Conservation (phyloP, 495 filamentous ascomycete species). For the Daldinia childiae region DNA sequence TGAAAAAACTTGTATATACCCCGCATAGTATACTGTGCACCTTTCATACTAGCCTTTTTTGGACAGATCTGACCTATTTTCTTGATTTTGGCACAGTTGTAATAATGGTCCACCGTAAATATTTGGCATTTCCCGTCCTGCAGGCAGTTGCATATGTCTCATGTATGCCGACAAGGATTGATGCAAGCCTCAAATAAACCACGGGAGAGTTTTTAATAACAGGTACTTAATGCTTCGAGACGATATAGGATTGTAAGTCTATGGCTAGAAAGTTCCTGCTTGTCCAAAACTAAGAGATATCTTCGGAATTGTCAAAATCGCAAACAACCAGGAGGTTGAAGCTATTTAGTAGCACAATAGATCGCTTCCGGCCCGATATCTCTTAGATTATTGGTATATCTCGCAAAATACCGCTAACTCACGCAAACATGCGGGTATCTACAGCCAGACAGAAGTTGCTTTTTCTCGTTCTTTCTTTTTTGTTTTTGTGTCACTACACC, state of each 20-base stretch:
- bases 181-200: neutral
- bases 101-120: too few species aligned
- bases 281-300: neutral
- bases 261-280: neutral
- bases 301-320: neutral
- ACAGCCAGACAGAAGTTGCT: neutral
- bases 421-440: neutral
- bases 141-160: conserved; percentile 5
- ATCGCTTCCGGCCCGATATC: neutral
- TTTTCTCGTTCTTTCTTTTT: neutral
- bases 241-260: neutral
- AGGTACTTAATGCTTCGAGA: neutral
- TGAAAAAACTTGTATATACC: too few species aligned
- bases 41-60: too few species aligned
- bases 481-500: neutral
- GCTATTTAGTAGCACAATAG: neutral
- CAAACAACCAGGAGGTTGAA: neutral
- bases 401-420: neutral
- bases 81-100: too few species aligned
- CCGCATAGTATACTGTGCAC: too few species aligned
- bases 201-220: neutral
- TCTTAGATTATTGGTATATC: neutral
- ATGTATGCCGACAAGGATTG: conserved; percentile 2
- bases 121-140: conserved; percentile 2
- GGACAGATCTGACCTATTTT: too few species aligned